Conservation (phyloP, 352 stramenopile species). For the Globisporangium okanoganense region DNA sequence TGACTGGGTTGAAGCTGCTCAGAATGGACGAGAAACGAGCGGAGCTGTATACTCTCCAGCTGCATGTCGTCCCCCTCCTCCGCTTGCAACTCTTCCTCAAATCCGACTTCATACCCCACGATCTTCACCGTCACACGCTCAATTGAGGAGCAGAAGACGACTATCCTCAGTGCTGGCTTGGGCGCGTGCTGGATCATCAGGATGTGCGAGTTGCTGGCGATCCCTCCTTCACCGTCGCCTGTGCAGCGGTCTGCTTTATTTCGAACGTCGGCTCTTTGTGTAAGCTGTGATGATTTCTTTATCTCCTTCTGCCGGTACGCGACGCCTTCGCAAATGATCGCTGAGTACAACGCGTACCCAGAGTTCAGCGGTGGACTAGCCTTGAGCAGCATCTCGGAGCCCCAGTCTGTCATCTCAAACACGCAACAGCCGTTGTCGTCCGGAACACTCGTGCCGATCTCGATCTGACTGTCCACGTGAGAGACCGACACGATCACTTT, state of each 20-base stretch:
- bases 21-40: neutral
- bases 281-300: neutral
- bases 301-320: conserved; percentile 6
- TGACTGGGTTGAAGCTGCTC: conserved; percentile 2
- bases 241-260: neutral
- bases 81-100: neutral
- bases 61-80: neutral
- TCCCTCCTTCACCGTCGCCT: neutral
- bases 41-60: neutral
- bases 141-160: neutral
- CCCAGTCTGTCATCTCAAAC: conserved; percentile 65
- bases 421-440: conserved; percentile 44
- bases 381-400: conserved; percentile 37
- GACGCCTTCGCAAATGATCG: conserved; percentile 20
- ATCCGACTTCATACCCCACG: neutral
- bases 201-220: conserved; percentile 1
- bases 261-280: neutral
- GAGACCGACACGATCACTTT: conserved; percentile 31
- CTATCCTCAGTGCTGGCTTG: neutral
- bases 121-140: neutral
- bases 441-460: conserved; percentile 25
- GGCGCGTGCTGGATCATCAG: conserved; percentile 4
- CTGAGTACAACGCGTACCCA: conserved; percentile 35
- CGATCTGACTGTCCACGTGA: conserved; percentile 31
- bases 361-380: conserved; percentile 11